Evolutionary conservation across 768 basidiomycete species (phyloP).

Genomic region (Russula compacta): DNA sequence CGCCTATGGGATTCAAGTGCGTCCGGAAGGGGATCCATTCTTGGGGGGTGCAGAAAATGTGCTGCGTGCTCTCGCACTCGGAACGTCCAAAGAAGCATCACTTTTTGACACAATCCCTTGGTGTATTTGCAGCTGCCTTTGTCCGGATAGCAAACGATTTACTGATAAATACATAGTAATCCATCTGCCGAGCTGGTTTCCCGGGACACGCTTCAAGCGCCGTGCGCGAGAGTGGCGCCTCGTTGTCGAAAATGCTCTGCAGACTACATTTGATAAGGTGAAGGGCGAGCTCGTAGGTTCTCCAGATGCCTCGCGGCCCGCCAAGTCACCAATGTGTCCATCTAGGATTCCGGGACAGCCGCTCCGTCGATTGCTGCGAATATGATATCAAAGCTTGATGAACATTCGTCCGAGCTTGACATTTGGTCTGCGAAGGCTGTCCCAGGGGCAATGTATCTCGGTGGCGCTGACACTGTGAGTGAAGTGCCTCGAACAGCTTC

Average conservation of each 20-base stretch:
- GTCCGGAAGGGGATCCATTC: constrained; percentile 26
- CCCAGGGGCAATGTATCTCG: not conserved
- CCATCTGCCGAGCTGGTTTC: constrained; percentile 24
- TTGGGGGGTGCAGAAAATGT: constrained; percentile 20
- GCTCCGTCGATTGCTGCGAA: not conserved
- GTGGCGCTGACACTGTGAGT: not conserved
- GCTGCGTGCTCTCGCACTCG: constrained; percentile 9
- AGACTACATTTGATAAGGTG: not conserved
- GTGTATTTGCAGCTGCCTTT: constrained; percentile 19
- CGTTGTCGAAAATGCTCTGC: not conserved
- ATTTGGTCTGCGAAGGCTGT: not conserved
- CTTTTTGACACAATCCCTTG: constrained; percentile 34
- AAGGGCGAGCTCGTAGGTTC: not conserved
- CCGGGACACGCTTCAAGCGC: constrained; percentile 22
- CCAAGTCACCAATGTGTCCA: not conserved
- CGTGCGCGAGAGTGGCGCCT: not conserved
- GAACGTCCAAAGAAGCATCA: constrained; percentile 28
- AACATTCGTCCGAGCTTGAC: not conserved
- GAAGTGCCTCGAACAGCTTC: not conserved
- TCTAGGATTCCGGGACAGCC: not conserved
- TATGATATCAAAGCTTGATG: not conserved
- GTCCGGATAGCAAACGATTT: not conserved
- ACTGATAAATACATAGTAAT: constrained; percentile 10
- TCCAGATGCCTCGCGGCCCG: not conserved
- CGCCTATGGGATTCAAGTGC: constrained; percentile 37